phyloP scores from a whole-genome alignment of 2,329 filamentous ascomycete genomes.

The Beauveria varroae region DNA sequence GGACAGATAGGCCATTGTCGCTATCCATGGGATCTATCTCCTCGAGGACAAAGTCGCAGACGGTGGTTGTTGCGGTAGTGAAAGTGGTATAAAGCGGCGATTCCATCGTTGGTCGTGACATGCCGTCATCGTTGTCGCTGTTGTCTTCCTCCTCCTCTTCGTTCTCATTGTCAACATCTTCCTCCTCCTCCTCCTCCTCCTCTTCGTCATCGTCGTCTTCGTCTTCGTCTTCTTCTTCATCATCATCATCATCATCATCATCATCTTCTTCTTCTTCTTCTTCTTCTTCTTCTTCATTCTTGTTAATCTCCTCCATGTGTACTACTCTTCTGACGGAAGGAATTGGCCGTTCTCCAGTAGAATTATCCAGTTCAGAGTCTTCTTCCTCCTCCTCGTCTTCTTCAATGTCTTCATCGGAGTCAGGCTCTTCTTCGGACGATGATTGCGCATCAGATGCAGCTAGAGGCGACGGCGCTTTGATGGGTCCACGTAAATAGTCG shows the following conservation, averaged over 20 bases:
- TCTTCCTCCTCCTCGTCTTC: background rate
- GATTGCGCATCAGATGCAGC: background rate
- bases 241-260: background rate
- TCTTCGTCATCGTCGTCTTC: background rate
- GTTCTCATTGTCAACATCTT: constrained; percentile 7
- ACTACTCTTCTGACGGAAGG: background rate
- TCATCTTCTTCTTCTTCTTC: background rate
- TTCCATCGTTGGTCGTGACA: constrained; percentile 8
- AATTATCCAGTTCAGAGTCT: background rate
- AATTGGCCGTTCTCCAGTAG: background rate
- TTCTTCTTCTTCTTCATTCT: background rate
- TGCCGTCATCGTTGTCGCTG: background rate
- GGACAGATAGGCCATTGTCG: constrained; percentile 34
- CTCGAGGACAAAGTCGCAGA: constrained; percentile 34
- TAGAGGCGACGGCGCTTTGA: background rate
- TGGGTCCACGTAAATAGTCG: background rate
- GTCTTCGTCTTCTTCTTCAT: background rate
- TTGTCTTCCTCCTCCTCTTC: background rate
- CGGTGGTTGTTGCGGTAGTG: constrained; percentile 13
- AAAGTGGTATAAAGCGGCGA: constrained; percentile 15
- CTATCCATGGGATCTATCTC: constrained; percentile 40
- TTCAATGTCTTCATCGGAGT: background rate
- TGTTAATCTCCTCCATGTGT: background rate
- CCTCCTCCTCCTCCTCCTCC: background rate
- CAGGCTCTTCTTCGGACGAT: background rate